These are phyloP conservation scores for Ogataea dorogensis DNA, from an alignment of 805 yeast species.

Conservation along the genomic window DNA sequence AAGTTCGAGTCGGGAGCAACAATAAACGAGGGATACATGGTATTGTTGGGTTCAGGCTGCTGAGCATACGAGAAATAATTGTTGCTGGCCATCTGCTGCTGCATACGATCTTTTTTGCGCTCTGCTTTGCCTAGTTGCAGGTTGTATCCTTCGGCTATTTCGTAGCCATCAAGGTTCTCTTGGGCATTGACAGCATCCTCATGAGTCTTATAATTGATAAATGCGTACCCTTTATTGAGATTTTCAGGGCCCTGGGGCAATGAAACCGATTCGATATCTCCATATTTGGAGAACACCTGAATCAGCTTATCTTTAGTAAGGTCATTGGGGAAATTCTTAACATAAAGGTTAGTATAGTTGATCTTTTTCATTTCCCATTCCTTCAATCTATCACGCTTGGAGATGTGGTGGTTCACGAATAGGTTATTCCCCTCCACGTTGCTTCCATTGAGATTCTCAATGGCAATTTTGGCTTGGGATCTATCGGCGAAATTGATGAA, in stretches of 20 bases:
- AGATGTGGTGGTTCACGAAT: constrained; percentile 63
- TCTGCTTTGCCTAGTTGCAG: constrained; percentile 46
- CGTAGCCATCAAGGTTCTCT: constrained; percentile 45
- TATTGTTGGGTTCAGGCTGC: constrained; percentile 6
- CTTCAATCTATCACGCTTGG: constrained; percentile 57
- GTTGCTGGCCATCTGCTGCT: constrained; percentile 25
- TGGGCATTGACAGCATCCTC: constrained; percentile 49
- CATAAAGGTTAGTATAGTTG: constrained; percentile 53
- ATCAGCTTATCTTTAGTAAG: constrained; percentile 39
- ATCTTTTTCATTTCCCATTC: constrained; percentile 45
- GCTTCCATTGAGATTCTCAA: constrained; percentile 37
- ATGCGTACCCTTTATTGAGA: constrained; percentile 48
- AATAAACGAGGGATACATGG: constrained; percentile 24
- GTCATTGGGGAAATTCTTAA: constrained; percentile 47
- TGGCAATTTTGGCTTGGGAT: constrained; percentile 61
- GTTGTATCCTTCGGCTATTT: constrained; percentile 31
- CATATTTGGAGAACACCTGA: constrained; percentile 44
- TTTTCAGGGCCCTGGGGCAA: constrained; percentile 44
- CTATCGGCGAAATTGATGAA: constrained; percentile 62
- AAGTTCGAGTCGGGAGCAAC: constrained; percentile 31
- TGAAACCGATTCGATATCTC: constrained; percentile 49
- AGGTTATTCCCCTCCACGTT: constrained; percentile 35
- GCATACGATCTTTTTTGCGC: constrained; percentile 33
- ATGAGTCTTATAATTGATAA: constrained; percentile 48
- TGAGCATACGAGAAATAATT: constrained; percentile 11